These are phyloP conservation scores for Mycena citricolor DNA, from an alignment of 1,284 basidiomycete genomes.

Conservation along the genomic window DNA sequence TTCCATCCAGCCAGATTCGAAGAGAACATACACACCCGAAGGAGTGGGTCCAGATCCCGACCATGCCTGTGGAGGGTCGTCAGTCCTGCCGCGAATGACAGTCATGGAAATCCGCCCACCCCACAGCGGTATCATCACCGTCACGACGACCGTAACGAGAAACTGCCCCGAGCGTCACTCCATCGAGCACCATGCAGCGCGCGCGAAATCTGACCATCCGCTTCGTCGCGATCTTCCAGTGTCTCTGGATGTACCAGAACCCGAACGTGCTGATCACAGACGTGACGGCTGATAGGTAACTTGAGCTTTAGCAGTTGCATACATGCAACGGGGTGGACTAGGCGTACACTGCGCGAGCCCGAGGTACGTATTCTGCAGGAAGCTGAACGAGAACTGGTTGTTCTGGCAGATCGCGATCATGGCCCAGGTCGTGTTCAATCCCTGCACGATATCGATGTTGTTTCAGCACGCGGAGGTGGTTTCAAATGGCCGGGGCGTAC, in stretches of 20 bases:
- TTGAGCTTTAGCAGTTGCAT: too few relatives aligned
- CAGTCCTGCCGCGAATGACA: too few relatives aligned
- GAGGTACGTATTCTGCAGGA: slow-evolving; percentile 74
- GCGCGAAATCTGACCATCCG: slow-evolving; percentile 56
- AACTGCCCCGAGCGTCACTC: slow-evolving; percentile 58
- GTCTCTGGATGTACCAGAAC: slow-evolving; percentile 77
- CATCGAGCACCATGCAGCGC: too few relatives aligned
- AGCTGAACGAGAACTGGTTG: slow-evolving; percentile 68
- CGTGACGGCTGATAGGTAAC: too few relatives aligned
- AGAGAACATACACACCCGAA: too few relatives aligned
- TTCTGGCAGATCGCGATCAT: too few relatives aligned
- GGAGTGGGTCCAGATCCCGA: slow-evolving; percentile 73
- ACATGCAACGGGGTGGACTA: too few relatives aligned
- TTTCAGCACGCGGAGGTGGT: slow-evolving; percentile 36
- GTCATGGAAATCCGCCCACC: too few relatives aligned
- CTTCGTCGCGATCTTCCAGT: slow-evolving; percentile 73
- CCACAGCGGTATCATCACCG: slow-evolving; percentile 78
- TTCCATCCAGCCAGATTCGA: too few relatives aligned
- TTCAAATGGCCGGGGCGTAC: too few relatives aligned
- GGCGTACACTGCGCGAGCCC: slow-evolving; percentile 69
- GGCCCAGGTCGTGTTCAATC: too few relatives aligned
- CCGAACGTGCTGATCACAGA: slow-evolving; percentile 70
- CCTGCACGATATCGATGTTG: slow-evolving; percentile 68
- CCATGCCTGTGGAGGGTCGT: too few relatives aligned
- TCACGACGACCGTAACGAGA: slow-evolving; percentile 70